phyloP scores from a whole-genome alignment of 1,284 basidiomycete genomes.

The Caloboletus firmus region DNA sequence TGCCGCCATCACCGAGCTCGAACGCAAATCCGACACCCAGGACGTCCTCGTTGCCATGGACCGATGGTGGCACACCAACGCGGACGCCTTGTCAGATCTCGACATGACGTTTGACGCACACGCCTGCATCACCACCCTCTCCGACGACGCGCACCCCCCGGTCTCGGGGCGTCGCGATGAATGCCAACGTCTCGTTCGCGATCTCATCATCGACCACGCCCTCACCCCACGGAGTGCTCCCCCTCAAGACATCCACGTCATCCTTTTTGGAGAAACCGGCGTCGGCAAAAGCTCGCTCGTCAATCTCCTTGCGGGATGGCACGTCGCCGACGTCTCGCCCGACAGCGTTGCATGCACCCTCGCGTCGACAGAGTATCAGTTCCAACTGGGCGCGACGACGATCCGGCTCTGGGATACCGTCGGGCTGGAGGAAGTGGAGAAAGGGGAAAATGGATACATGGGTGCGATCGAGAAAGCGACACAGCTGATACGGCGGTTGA shows the following conservation, averaged over 20 bases:
- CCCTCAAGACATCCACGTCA: slow-evolving; percentile 24
- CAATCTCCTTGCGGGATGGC: slow-evolving; percentile 32
- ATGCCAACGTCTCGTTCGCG: slow-evolving; percentile 25
- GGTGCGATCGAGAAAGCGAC: slow-evolving; percentile 36
- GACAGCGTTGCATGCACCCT: slow-evolving; percentile 28
- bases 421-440: slow-evolving; percentile 39
- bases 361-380: slow-evolving; percentile 22
- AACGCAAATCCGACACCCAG: slow-evolving; percentile 4
- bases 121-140: slow-evolving; percentile 25
- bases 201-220: slow-evolving; percentile 24
- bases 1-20: slow-evolving; percentile 26
- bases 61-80: slow-evolving; percentile 24
- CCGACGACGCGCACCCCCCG: slow-evolving; percentile 18
- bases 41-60: slow-evolving; percentile 21
- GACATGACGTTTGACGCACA: slow-evolving; percentile 18
- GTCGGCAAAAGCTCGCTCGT: slow-evolving; percentile 33
- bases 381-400: slow-evolving; percentile 22
- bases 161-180: slow-evolving; percentile 20
- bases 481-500: slow-evolving; percentile 32
- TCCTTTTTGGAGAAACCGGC: slow-evolving; percentile 31
- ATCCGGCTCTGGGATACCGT: slow-evolving; percentile 29
- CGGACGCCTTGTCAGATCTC: slow-evolving; percentile 9
- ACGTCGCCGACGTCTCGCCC: slow-evolving; percentile 25
- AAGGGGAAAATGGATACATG: slow-evolving; percentile 20
- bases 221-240: slow-evolving; percentile 22